Base-by-base conservation (phyloP, 495 filamentous ascomycete genomes). In the Aspergillus baeticus region DNA sequence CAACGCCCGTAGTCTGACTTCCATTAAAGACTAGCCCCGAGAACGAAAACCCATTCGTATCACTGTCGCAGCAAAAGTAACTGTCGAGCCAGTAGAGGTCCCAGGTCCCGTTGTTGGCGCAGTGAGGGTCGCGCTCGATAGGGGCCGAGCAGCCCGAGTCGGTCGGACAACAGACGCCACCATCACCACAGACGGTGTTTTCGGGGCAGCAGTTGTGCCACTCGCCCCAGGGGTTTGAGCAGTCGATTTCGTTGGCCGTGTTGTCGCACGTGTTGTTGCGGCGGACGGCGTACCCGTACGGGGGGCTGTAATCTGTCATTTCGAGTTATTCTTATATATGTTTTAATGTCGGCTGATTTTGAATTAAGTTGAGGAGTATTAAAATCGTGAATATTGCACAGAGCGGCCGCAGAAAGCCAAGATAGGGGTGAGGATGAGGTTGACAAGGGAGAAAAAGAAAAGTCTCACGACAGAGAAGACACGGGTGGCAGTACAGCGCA, bases 51-150 rank as follows among this genome's bases (percentile, higher is more conserved):
- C 46, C 46, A 22, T 36, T 18, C 46, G 46, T 18, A 17, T 3
- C 14, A 17, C 46, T 49, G 2, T 18, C 11, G 33, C 46, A 49
- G 33, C 46, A 49, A 7, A 36, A 37, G 15, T 49, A 49, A 0
- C 33, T 17, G 15, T 23, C 14, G 3, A 5, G 3, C 8, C 36
- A 5, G 46, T 49, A 49, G 7, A 49, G 33, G 14, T 49, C 46
- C 46, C 46, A 49, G 46, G 46, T 49, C 1, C 15, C 46, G 33
- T 49, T 49, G 7, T 49, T 49, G 6, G 46, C 46, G 46, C 46
- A 49, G 46, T 49, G 46, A n/a, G 46, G 46, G 18, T 49, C 17
- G 3, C 10, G 2, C 33, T 22, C 10, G 17, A 49, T 49, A 17
- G 14, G 14, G 15, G 31, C 46, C 1, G 46, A 17, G 46, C 46